Conservation (phyloP, 73 alveolate genomes). For the Tetrahymena thermophila region DNA sequence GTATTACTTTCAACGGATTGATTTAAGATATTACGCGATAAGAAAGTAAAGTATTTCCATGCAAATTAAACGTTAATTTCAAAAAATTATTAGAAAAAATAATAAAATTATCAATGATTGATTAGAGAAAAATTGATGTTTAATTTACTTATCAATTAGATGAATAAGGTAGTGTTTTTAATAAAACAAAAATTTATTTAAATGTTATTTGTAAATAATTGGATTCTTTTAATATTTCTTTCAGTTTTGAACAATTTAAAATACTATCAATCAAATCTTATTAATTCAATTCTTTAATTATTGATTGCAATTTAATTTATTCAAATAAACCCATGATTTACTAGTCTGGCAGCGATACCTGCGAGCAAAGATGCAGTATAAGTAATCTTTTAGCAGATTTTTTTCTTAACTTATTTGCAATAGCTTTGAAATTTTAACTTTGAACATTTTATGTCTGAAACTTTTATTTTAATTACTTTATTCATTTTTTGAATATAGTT, state of each 20-base stretch:
- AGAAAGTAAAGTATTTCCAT: neutral
- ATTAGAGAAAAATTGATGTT: no score
- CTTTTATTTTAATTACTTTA: neutral
- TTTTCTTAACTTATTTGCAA: no score
- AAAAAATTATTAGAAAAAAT: no score
- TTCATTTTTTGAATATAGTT: neutral
- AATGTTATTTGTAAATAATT: neutral
- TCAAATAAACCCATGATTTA: neutral
- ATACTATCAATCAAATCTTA: neutral
- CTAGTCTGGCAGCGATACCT: neutral
- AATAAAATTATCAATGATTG: neutral
- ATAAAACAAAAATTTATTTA: neutral
- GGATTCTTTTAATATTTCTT: neutral
- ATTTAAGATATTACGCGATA: neutral
- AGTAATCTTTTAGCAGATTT: neutral
- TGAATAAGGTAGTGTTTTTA: neutral
- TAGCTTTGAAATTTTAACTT: no score
- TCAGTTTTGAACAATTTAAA: neutral
- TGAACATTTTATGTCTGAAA: no score
- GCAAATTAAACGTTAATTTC: neutral
- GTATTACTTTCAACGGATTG: neutral
- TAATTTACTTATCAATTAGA: no score
- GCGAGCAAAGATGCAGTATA: neutral
- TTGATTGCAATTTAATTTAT: neutral
- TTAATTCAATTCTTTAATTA: neutral